These are phyloP conservation scores for Arachis monticola DNA, from an alignment of 331 rosid genomes.

Conservation along the genomic window DNA sequence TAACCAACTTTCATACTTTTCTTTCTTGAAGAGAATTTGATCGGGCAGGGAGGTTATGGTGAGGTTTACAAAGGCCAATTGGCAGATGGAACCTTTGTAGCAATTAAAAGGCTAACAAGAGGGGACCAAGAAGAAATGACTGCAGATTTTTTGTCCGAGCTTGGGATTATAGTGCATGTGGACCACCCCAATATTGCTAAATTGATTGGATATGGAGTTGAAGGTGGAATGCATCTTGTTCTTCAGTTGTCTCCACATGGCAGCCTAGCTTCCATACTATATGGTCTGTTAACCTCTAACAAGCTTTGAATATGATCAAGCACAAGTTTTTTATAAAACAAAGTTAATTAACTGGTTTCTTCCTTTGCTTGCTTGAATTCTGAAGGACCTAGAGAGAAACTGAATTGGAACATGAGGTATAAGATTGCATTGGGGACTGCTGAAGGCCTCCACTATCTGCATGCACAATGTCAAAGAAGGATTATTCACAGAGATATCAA, in stretches of 20 bases:
- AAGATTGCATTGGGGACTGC: slow-evolving; percentile 85
- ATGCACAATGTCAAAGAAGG: slow-evolving; percentile 91
- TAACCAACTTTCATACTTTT: background rate
- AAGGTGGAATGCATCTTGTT: slow-evolving; percentile 98
- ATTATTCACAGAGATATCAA: slow-evolving; percentile 95
- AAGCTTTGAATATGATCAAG: slow-evolving; percentile 24
- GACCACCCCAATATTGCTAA: slow-evolving; percentile 93
- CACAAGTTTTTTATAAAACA: background rate
- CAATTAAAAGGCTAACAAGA: slow-evolving; percentile 78
- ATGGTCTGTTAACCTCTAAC: slow-evolving; percentile 56
- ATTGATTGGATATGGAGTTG: slow-evolving; percentile 97
- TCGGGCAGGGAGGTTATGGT: slow-evolving; percentile 98
- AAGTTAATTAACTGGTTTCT: background rate
- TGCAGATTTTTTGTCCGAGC: slow-evolving; percentile 95
- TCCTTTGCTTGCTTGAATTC: slow-evolving; percentile 31
- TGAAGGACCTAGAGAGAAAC: slow-evolving; percentile 77
- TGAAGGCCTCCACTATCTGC: slow-evolving; percentile 87
- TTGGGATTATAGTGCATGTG: slow-evolving; percentile 93
- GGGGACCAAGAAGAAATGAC: slow-evolving; percentile 96
- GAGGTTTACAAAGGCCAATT: slow-evolving; percentile 83
- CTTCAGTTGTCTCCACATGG: slow-evolving; percentile 97
- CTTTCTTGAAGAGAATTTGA: slow-evolving; percentile 54
- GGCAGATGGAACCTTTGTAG: slow-evolving; percentile 78
- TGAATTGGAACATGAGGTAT: slow-evolving; percentile 75
- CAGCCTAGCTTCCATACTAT: slow-evolving; percentile 82